Evolutionary conservation across 257 asterid species (phyloP).

Genomic region (Petunia secreta): DNA sequence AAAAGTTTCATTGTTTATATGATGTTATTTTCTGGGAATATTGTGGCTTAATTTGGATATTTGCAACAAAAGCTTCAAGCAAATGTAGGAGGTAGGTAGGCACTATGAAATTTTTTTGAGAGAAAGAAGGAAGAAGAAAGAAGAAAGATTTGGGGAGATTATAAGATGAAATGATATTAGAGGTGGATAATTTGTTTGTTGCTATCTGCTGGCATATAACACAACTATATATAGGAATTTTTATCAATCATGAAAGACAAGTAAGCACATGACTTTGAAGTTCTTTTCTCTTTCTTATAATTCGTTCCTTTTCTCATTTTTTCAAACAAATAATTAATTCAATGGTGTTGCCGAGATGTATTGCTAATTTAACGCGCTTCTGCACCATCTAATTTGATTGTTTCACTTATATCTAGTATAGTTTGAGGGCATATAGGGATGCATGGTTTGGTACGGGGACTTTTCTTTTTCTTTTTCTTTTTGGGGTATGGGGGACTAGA

Average conservation of each 20-base stretch:
- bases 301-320: not conserved
- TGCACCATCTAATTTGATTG: not conserved
- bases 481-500: too few relatives aligned
- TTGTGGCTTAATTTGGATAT: too few relatives aligned
- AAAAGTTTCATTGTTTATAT: not conserved
- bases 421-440: too few relatives aligned
- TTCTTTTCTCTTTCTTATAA: not conserved
- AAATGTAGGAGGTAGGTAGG: not conserved
- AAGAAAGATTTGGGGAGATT: not conserved
- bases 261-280: not conserved
- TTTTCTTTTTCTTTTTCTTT: too few relatives aligned
- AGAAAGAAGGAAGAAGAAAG: not conserved
- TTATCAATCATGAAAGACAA: slow-evolving; percentile 2
- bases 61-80: too few relatives aligned
- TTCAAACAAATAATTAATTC: not conserved
- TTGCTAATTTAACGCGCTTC: slow-evolving; percentile 15
- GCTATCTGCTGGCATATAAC: slow-evolving; percentile 8
- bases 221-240: slow-evolving; percentile 1
- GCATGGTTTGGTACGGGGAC: too few relatives aligned
- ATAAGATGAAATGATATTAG: not conserved
- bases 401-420: not conserved
- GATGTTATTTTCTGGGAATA: too few relatives aligned
- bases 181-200: slow-evolving; percentile 19
- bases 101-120: not conserved
- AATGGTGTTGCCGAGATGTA: slow-evolving; percentile 24